These are phyloP conservation scores for Ogataea dorogensis DNA, from an alignment of 805 yeast species.

Conservation along the genomic window DNA sequence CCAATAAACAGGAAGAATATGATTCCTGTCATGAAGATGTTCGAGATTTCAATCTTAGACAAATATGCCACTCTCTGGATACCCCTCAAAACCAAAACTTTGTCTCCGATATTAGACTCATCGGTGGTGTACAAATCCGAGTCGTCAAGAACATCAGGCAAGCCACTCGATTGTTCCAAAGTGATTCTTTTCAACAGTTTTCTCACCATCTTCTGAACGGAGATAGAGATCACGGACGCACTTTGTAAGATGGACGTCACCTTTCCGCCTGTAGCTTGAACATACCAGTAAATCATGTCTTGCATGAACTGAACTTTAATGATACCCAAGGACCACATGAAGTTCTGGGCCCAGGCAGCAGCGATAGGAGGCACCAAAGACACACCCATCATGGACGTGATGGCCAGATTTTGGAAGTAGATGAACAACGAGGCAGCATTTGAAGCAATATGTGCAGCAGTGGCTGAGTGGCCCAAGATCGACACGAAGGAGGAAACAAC, in stretches of 20 bases:
- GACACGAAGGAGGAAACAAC: slow-evolving; percentile 85
- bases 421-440: slow-evolving; percentile 89
- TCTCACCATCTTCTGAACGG: slow-evolving; percentile 63
- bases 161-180: slow-evolving; percentile 40
- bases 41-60: slow-evolving; percentile 83
- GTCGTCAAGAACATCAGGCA: slow-evolving; percentile 46
- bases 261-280: slow-evolving; percentile 90
- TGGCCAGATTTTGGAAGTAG: slow-evolving; percentile 90
- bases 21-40: slow-evolving; percentile 81
- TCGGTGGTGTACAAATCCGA: slow-evolving; percentile 60
- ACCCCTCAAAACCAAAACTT: slow-evolving; percentile 83
- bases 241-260: slow-evolving; percentile 74
- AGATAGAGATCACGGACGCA: slow-evolving; percentile 65
- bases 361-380: slow-evolving; percentile 93
- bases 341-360: slow-evolving; percentile 96
- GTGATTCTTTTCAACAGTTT: slow-evolving; percentile 39
- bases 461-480: slow-evolving; percentile 81
- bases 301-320: slow-evolving; percentile 77
- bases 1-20: slow-evolving; percentile 79
- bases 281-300: slow-evolving; percentile 85
- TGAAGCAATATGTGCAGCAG: slow-evolving; percentile 97
- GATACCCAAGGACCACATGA: slow-evolving; percentile 94
- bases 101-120: slow-evolving; percentile 63
- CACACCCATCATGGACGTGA: slow-evolving; percentile 94
- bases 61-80: slow-evolving; percentile 86